Percentiles rank a stretch among this genome's conserved stretches.
phyloP scores from a whole-genome alignment of 768 basidiomycete species.

The Exsudoporus frostii region DNA sequence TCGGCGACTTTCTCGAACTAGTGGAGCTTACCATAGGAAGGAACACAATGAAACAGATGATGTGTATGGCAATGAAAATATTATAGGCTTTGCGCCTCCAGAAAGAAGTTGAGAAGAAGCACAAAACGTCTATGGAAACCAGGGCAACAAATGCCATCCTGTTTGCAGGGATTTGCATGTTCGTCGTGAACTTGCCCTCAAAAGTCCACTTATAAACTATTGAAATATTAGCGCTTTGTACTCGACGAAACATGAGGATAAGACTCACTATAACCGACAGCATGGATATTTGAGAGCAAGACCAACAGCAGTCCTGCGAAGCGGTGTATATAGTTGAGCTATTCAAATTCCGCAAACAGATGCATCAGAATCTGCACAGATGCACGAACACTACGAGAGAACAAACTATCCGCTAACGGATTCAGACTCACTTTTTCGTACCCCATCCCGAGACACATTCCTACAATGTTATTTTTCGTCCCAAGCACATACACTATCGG shows the following conservation, averaged over 20 bases:
- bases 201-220: constrained; percentile 32
- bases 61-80: constrained; percentile 43
- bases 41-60: constrained; percentile 40
- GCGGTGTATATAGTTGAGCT: constrained; percentile 58
- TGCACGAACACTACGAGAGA: background rate
- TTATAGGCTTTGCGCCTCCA: constrained; percentile 42
- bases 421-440: constrained; percentile 44
- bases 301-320: constrained; percentile 44
- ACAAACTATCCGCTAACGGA: background rate
- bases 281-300: constrained; percentile 41
- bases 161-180: constrained; percentile 10
- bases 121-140: constrained; percentile 34
- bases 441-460: constrained; percentile 39
- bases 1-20: constrained; percentile 8
- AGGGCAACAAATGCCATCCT: constrained; percentile 36
- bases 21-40: constrained; percentile 33
- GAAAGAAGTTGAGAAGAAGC: constrained; percentile 38
- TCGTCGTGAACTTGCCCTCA: constrained; percentile 12
- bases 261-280: constrained; percentile 37
- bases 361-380: background rate
- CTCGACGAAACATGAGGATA: background rate
- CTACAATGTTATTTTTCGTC: constrained; percentile 48
- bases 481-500: constrained; percentile 44
- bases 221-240: background rate
- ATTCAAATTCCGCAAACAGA: background rate